phyloP scores from a whole-genome alignment of 2,329 filamentous ascomycete genomes.

The Westerdykella aurantiaca region DNA sequence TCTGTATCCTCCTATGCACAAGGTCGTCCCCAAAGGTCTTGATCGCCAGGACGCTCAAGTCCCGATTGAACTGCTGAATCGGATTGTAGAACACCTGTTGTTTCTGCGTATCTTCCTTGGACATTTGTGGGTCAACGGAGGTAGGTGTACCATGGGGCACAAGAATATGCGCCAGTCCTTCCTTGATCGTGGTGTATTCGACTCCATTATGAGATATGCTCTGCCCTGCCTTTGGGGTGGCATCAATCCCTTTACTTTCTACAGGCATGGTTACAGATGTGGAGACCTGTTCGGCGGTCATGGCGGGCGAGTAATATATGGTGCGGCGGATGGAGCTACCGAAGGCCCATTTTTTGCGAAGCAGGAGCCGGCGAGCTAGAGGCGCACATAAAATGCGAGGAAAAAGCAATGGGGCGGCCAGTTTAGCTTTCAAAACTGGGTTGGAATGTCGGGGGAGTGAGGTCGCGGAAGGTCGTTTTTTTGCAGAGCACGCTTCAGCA shows the following conservation, averaged over 20 bases:
- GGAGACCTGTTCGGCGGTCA: conserved; percentile 10
- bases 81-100: conserved; percentile 95
- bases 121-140: conserved; percentile 43
- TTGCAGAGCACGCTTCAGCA: neutral
- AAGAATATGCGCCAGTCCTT: conserved; percentile 63
- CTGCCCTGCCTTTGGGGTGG: conserved; percentile 26
- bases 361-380: conserved; percentile 8
- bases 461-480: neutral
- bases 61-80: conserved; percentile 97
- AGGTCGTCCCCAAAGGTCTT: conserved; percentile 74
- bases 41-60: conserved; percentile 88
- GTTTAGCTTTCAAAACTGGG: neutral
- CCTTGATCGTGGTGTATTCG: conserved; percentile 56
- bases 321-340: conserved; percentile 21
- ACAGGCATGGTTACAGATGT: conserved; percentile 6
- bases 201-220: conserved; percentile 44
- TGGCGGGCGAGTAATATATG: conserved; percentile 13
- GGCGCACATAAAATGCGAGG: conserved; percentile 19
- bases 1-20: conserved; percentile 44
- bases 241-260: conserved; percentile 14
- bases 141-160: conserved; percentile 51
- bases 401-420: conserved; percentile 5
- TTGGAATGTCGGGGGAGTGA: neutral
- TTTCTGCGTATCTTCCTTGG: conserved; percentile 50
- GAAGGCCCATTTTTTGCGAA: conserved; percentile 19